A percentile compares a stretch with the other conserved stretches of the same genome.
phyloP scores from a whole-genome alignment of 768 basidiomycete genomes.

The Russula sp. region DNA sequence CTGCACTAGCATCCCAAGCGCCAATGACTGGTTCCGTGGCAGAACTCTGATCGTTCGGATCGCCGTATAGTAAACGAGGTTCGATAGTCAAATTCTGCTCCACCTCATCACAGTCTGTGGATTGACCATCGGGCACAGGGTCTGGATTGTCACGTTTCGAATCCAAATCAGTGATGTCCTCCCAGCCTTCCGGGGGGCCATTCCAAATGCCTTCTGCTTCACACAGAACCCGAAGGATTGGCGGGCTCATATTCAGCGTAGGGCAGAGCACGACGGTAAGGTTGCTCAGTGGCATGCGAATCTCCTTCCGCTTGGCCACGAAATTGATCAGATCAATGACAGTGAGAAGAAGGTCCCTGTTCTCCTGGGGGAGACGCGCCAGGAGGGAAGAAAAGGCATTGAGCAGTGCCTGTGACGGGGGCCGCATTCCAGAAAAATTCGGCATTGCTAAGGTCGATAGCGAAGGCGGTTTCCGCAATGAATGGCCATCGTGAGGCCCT shows the following conservation, averaged over 20 bases:
- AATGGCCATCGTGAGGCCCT: conserved; percentile 27
- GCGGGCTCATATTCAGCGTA: conserved; percentile 71
- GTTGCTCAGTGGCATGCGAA: conserved; percentile 92
- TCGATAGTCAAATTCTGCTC: conserved; percentile 8
- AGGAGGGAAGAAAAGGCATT: conserved; percentile 57
- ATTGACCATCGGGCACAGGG: conserved; percentile 1
- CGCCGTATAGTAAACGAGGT: background rate
- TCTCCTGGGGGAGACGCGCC: conserved; percentile 64
- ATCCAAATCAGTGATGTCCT: conserved; percentile 7
- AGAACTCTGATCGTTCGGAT: conserved; percentile 1
- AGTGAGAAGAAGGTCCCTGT: conserved; percentile 77
- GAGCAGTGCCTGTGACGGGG: conserved; percentile 52
- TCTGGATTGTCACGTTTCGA: background rate
- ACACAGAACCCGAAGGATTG: conserved; percentile 62
- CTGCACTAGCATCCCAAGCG: background rate
- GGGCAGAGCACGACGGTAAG: conserved; percentile 84
- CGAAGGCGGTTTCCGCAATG: conserved; percentile 69
- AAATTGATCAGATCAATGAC: conserved; percentile 73
- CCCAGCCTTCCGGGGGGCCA: conserved; percentile 23
- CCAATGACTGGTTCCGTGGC: background rate
- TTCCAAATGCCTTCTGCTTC: conserved; percentile 66
- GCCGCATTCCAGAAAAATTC: conserved; percentile 49
- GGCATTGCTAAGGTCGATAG: conserved; percentile 74
- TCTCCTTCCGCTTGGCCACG: conserved; percentile 63
- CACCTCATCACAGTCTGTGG: background rate